Conservation (phyloP, 148 eudicot genomes). For the Mesembryanthemum crystallinum region DNA sequence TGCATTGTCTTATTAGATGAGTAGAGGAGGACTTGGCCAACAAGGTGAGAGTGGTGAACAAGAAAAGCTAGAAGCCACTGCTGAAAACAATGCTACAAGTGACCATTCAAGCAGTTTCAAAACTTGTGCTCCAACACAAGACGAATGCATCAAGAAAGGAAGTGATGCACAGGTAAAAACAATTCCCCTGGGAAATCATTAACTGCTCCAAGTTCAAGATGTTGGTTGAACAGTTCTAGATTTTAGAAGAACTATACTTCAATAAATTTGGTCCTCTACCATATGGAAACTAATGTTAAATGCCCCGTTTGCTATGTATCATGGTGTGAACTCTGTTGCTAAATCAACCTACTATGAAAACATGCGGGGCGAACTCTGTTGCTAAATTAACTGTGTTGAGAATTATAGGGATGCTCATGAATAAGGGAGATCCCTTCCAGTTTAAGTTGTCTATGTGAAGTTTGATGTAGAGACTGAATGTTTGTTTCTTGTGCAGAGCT, state of each 20-base stretch:
- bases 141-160: slow-evolving; percentile 71
- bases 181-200: neutral
- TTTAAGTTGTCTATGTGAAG: slow-evolving; percentile 2
- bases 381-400: no score
- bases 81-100: slow-evolving; percentile 78
- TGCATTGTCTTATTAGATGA: slow-evolving; percentile 32
- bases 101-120: slow-evolving; percentile 71
- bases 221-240: no score
- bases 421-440: slow-evolving; percentile 13
- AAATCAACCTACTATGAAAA: no score
- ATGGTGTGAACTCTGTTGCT: no score
- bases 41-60: slow-evolving; percentile 55
- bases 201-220: neutral
- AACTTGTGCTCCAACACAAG: slow-evolving; percentile 48
- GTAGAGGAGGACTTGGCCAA: slow-evolving; percentile 34
- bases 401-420: no score
- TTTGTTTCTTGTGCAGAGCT: slow-evolving; percentile 62
- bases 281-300: no score
- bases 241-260: no score
- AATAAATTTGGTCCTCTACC: no score
- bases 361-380: no score
- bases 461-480: slow-evolving; percentile 16
- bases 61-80: slow-evolving; percentile 66
- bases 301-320: no score
- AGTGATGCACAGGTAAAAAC: slow-evolving; percentile 86